Base-by-base conservation (phyloP, 2,329 filamentous ascomycete species). In the Macrophomina tecta region DNA sequence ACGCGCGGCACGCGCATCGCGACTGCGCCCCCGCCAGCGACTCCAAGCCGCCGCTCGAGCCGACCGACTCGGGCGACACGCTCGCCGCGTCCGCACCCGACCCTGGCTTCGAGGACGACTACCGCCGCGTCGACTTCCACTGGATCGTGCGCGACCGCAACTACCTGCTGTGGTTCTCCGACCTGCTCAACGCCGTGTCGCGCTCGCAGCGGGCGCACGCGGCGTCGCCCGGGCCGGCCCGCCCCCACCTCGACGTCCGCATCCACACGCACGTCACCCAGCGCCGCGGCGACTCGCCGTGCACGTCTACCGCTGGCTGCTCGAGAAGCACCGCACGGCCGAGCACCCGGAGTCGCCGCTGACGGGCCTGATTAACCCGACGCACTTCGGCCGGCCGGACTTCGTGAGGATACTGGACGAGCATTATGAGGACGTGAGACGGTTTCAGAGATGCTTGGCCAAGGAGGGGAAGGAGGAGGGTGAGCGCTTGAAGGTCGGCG, bases 91-190 rank as follows among this genome's bases (percentile, higher is more conserved):
- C 0, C 45, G 65, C 71, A 0, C 71, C 72, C 4, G 73, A 23
- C 23, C 23, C 23, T 3, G 23, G 71, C 1, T 80, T 79, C 38
- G 72, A 76, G 1, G 70, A 76, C 28, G 28, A 36, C 56, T 82
- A 84, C 69, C 81, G 85, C 40, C 81, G 85, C 4, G 82, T 87
- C 1, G 86, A 88, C 70, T 87, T 88, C 67, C 85, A 88, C 74
- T 88, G 86, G 86, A 86, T 85, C 69, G 85, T 87, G 0, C 83
- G 85, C 28, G 85, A 87, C 55, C 80, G 82, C 66, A 86, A 87
- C 73, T 81, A 85, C 61, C 79, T 88, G 0, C 78, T 84, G 3
- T 87, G 86, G 86, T 84, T 88, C 62, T 85, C 85, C 0, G 82
- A 86, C 69, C 81, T 87, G 0, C 79, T 87, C 5, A 87, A 87